These are phyloP conservation scores for Talaromyces sp. DNA, from an alignment of 2,329 filamentous ascomycete genomes.

Conservation along the genomic window DNA sequence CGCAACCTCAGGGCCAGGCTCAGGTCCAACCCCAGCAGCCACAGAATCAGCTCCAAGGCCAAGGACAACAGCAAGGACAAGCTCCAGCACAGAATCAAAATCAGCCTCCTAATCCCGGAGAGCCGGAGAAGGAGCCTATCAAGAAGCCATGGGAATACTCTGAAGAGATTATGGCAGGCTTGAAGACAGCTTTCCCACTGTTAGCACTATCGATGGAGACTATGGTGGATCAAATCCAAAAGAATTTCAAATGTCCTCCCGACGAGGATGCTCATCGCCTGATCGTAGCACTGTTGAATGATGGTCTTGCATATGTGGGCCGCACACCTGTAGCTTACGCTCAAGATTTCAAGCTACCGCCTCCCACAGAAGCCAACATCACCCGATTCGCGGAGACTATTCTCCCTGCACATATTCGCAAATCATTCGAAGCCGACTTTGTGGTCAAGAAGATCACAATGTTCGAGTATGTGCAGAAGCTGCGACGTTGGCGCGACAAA, in stretches of 20 bases:
- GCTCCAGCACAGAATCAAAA: slow-evolving; percentile 23
- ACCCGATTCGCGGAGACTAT: slow-evolving; percentile 95
- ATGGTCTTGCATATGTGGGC: slow-evolving; percentile 87
- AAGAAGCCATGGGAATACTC: slow-evolving; percentile 95
- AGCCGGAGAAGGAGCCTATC: slow-evolving; percentile 41
- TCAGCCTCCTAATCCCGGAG: slow-evolving; percentile 22
- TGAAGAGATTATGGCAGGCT: slow-evolving; percentile 88
- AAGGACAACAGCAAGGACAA: slow-evolving; percentile 18
- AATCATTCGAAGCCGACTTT: slow-evolving; percentile 96
- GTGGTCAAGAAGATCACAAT: slow-evolving; percentile 92
- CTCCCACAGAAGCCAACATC: slow-evolving; percentile 91
- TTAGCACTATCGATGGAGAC: slow-evolving; percentile 98
- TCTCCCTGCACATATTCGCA: slow-evolving; percentile 86
- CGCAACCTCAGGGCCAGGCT: slow-evolving; percentile 2
- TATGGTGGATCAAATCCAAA: slow-evolving; percentile 98
- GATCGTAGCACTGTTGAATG: slow-evolving; percentile 95
- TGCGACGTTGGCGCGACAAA: slow-evolving; percentile 92
- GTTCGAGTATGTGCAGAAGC: slow-evolving; percentile 96
- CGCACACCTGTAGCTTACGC: slow-evolving; percentile 82
- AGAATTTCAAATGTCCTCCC: slow-evolving; percentile 97
- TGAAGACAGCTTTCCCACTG: slow-evolving; percentile 95
- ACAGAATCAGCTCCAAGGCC: slow-evolving; percentile 19
- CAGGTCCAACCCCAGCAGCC: slow-evolving; percentile 18
- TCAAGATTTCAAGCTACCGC: slow-evolving; percentile 82
- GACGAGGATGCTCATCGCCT: slow-evolving; percentile 97